Percentiles rank a stretch among this genome's conserved stretches.
These are phyloP conservation scores for Sesbania bispinosa DNA, from an alignment of 306 rosid genomes.

Conservation along the genomic window DNA sequence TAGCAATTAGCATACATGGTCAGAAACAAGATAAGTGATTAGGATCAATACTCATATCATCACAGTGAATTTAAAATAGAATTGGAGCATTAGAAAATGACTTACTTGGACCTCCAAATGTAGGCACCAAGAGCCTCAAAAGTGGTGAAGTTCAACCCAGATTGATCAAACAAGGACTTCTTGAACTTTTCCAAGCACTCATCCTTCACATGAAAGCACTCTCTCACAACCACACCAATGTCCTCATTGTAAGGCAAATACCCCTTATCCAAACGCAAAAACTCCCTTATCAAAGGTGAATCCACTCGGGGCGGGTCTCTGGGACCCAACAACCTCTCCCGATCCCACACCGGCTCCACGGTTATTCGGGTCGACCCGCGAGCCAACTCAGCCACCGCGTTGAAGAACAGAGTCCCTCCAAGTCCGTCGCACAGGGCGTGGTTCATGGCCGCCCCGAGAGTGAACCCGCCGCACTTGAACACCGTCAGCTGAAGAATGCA, in stretches of 20 bases:
- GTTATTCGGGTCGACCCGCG: slow-evolving; percentile 46
- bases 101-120: slow-evolving; percentile 92
- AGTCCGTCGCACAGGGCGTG: slow-evolving; percentile 76
- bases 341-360: slow-evolving; percentile 56
- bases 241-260: slow-evolving; percentile 39
- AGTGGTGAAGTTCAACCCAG: slow-evolving; percentile 63
- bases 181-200: slow-evolving; percentile 53
- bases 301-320: slow-evolving; percentile 47
- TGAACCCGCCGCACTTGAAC: slow-evolving; percentile 72
- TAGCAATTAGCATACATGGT: not conserved
- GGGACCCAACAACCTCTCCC: slow-evolving; percentile 49
- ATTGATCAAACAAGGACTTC: slow-evolving; percentile 36
- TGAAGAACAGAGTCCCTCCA: slow-evolving; percentile 72
- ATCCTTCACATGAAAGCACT: slow-evolving; percentile 56
- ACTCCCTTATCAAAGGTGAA: slow-evolving; percentile 37
- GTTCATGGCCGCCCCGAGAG: slow-evolving; percentile 71
- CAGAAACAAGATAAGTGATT: not conserved
- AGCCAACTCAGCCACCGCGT: slow-evolving; percentile 68
- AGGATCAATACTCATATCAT: no score
- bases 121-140: slow-evolving; percentile 86
- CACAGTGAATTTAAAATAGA: no score
- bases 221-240: slow-evolving; percentile 40
- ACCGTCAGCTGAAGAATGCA: slow-evolving; percentile 65
- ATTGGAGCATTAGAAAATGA: not conserved
- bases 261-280: slow-evolving; percentile 49